phyloP scores from a whole-genome alignment of 345 rosid genomes.

The Linum trigynum region DNA sequence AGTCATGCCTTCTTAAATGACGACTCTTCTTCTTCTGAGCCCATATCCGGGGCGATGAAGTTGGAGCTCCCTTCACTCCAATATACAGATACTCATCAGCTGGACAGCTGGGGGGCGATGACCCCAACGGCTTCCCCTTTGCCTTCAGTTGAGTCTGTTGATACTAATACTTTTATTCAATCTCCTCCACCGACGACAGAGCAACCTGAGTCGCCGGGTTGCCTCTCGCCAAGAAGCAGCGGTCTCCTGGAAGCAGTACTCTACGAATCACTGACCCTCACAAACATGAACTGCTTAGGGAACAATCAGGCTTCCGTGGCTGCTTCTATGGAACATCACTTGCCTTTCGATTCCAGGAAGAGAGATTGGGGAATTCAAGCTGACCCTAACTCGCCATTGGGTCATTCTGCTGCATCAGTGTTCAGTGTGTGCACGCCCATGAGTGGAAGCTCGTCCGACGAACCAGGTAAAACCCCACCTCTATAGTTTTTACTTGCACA shows the following conservation, averaged over 20 bases:
- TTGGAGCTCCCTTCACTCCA: conserved; percentile 78
- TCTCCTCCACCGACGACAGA: conserved; percentile 21
- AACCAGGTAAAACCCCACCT: conserved; percentile 15
- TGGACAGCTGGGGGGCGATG: conserved; percentile 27
- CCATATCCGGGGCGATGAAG: conserved; percentile 31
- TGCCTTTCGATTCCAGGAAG: conserved; percentile 1
- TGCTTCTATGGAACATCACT: neutral
- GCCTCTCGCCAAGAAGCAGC: conserved; percentile 28
- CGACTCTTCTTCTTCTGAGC: conserved; percentile 42
- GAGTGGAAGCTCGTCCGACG: conserved; percentile 24
- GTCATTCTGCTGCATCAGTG: conserved; percentile 28
- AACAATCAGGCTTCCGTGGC: conserved; percentile 5
- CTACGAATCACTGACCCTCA: conserved; percentile 21
- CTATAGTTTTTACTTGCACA: neutral
- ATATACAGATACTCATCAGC: conserved; percentile 32
- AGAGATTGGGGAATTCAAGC: conserved; percentile 17
- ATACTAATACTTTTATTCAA: conserved; percentile 37
- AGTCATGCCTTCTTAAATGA: conserved; percentile 32
- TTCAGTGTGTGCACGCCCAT: conserved; percentile 25
- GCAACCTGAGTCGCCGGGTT: conserved; percentile 21
- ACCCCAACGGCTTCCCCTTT: conserved; percentile 19
- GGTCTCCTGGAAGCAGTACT: conserved; percentile 47
- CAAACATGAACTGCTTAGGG: conserved; percentile 10
- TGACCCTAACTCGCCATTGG: conserved; percentile 31
- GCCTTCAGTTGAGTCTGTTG: conserved; percentile 33